These are phyloP conservation scores for Rhexocercosporidium sp. DNA, from an alignment of 2,329 filamentous ascomycete species.

Conservation along the genomic window DNA sequence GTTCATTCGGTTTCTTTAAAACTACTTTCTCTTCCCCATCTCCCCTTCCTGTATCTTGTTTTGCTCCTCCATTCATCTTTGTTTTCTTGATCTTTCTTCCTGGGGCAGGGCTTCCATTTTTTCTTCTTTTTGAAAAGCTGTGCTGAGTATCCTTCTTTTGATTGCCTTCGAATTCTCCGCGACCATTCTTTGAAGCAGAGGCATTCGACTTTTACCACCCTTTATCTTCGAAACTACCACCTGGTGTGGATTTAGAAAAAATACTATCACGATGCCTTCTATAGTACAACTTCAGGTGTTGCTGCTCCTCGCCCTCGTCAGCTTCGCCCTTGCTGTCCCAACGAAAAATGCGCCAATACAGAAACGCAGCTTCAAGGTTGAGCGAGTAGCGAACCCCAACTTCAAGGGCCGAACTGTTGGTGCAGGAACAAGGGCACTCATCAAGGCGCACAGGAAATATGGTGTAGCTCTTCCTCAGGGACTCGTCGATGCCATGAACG, in stretches of 20 bases:
- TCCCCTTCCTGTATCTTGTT: constrained; percentile 26
- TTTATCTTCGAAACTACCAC: constrained; percentile 35
- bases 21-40: constrained; percentile 25
- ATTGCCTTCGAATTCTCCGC: constrained; percentile 12
- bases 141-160: constrained; percentile 36
- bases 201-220: constrained; percentile 23
- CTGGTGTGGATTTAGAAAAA: constrained; percentile 41
- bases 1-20: constrained; percentile 32
- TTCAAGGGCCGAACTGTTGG: constrained; percentile 47
- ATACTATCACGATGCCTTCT: constrained; percentile 39
- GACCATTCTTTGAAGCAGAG: constrained; percentile 24
- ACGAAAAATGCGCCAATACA: constrained; percentile 51
- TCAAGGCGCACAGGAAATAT: constrained; percentile 73
- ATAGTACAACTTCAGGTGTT: constrained; percentile 41
- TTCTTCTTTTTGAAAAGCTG: constrained; percentile 28
- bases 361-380: constrained; percentile 43
- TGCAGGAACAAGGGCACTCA: constrained; percentile 54
- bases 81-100: constrained; percentile 26
- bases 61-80: constrained; percentile 26
- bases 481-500: constrained; percentile 46
- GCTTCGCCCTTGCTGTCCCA: constrained; percentile 54
- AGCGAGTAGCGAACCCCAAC: constrained; percentile 45
- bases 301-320: constrained; percentile 52
- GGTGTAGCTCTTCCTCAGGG: constrained; percentile 56
- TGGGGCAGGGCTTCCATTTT: constrained; percentile 36